Evolutionary conservation across 2,329 filamentous ascomycete genomes (phyloP), one percentile per base, ranked within the genome.

Genomic region (Apiospora rasikravindrae): DNA sequence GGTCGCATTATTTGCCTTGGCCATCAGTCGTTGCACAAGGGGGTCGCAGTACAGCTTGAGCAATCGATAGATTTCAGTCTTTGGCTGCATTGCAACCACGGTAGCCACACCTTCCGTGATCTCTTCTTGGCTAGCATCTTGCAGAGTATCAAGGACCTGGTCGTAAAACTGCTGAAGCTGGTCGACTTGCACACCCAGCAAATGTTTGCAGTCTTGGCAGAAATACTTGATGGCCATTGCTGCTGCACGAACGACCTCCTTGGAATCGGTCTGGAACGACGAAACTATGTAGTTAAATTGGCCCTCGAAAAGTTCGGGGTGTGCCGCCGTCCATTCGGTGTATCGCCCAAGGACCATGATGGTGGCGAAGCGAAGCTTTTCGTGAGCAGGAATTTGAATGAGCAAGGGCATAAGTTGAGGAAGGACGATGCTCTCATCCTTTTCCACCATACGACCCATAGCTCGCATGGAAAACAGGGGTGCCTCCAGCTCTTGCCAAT

Each of bases 271-370:
- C 75, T 94, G 89, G 84, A 99, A 99, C 0, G 95, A 96, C 5
- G 92, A 93, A 76, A 98, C 95, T 78, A 99, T 97, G 83, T 97
- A 99, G 78, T 94, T 95, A 80, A 99, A 93, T 82, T 99, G 96
- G 11, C 94, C 89, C 82, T 98, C 93, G 11, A 99, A 87, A 66
- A 96, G 97, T 72, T 98, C 94, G 0, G 96, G 94, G 79, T 99
- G 96, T 67, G 94, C 91, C 6, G 96, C 91, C 0, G 97, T 99
- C 96, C 96, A 99, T 82, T 98, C 96, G 0, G 97, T 99, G 80
- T 99, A 99, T 74, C 96, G 90, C 49, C 95, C 96, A 29, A 99
- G 89, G 3, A 97, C 95, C 95, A 99, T 98, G 78, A 98, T 98
- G 7, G 96, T 96, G 74, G 97, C 96, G 83, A 99, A 99, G 10